Base-by-base conservation (phyloP, 2,329 filamentous ascomycete species). In the Hymenoscyphus fructigenus region DNA sequence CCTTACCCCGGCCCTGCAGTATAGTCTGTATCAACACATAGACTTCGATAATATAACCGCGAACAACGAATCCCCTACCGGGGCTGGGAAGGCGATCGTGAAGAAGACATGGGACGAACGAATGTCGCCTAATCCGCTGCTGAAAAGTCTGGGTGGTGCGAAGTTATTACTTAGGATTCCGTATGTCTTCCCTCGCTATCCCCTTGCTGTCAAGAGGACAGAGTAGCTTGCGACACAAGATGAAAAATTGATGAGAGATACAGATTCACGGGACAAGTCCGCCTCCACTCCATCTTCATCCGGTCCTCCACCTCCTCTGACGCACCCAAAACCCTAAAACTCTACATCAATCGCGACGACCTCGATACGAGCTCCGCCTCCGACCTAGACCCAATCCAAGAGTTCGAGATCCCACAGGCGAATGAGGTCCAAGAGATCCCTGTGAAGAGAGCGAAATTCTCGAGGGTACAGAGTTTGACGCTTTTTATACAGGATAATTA, bases 401-500 rank as follows among this genome's bases (percentile, higher is more conserved):
- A 82, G 3, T 83, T 98, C 55, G 87, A 91, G 75, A 84, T 97
- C 15, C 86, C 90, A 3, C 91, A 91, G 75, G 92, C 91, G 4
- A 83, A 85, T 2, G 91, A 96, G 64, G 82, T 98, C 29, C 93
- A 97, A 76, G 94, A 98, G 76, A 83, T 97, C 5, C 88, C 91
- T 0, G 88, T 99, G 36, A 92, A 91, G 78, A 87, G 95, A n/a
- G 92, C 92, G 3, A 83, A 91, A 26, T 99, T 97, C 83, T 92
- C 90, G 70, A 91, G 89, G 29, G 92, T 93, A n/a, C 90, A 91
- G 58, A 88, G 85, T 23, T 81, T 99, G 67, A 87, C 89, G 15
- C 82, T 99, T 59, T 98, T 98, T 81, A 91, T 98, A 72, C 89
- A 91, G 72, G 92, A 97, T 76, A 99, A 98, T 75, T 97, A 94